A percentile compares a stretch with the other conserved stretches of the same genome.
Evolutionary conservation across 2,329 filamentous ascomycete genomes (phyloP).

Genomic region (Microdochium trichocladiopsis): DNA sequence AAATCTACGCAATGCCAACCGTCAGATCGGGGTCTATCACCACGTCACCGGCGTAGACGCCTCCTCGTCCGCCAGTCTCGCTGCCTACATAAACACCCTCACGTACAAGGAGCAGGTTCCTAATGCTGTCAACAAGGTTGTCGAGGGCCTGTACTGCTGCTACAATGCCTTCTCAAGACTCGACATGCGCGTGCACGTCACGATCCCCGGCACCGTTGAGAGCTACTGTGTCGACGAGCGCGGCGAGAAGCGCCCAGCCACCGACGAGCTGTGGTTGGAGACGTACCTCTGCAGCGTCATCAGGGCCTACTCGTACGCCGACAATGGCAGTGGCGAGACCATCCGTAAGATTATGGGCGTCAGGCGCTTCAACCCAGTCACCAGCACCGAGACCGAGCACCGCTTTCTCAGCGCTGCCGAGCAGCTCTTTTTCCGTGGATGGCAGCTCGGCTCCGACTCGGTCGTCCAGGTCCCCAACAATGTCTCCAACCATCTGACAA

Average conservation of each 20-base stretch:
- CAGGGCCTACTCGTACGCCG: constrained; percentile 91
- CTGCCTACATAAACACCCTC: constrained; percentile 96
- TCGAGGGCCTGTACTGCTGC: constrained; percentile 93
- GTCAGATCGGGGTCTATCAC: constrained; percentile 88
- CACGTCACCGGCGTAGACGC: constrained; percentile 97
- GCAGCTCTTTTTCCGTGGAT: constrained; percentile 88
- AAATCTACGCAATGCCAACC: constrained; percentile 47
- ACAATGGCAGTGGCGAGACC: constrained; percentile 87
- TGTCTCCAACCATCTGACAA: constrained; percentile 90
- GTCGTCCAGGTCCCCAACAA: constrained; percentile 96
- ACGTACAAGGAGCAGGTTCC: constrained; percentile 85
- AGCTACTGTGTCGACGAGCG: constrained; percentile 97
- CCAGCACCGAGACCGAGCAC: constrained; percentile 96
- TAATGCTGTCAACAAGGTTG: constrained; percentile 71
- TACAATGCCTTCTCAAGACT: constrained; percentile 99
- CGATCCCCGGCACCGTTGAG: constrained; percentile 92
- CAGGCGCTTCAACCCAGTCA: constrained; percentile 92
- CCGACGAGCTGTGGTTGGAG: constrained; percentile 92
- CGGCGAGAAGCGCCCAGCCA: constrained; percentile 87
- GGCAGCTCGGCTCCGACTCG: constrained; percentile 93
- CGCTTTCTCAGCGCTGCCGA: constrained; percentile 92
- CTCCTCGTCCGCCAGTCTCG: constrained; percentile 92
- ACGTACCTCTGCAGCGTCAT: constrained; percentile 95
- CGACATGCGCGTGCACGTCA: constrained; percentile 97
- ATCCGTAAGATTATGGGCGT: constrained; percentile 98